Evolutionary conservation across 108 stramenopile species (phyloP).

Genomic region (Schizochytrium sp.): DNA sequence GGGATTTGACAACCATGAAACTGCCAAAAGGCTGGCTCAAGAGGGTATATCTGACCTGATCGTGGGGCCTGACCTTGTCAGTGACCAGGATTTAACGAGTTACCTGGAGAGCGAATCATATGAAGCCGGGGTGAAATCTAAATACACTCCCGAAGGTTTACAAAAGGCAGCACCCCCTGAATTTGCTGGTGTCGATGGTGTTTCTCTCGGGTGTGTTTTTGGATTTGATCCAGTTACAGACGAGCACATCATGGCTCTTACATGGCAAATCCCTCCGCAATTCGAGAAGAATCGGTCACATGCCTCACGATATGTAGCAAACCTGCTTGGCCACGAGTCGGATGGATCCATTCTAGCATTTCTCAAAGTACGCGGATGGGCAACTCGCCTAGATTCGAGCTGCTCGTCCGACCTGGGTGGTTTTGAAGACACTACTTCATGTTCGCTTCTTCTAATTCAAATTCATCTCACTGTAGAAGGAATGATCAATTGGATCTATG

Average conservation of each 20-base stretch:
- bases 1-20: neutral
- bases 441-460: conserved; percentile 78
- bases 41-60: neutral
- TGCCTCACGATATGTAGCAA: conserved; percentile 86
- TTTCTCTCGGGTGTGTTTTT: conserved; percentile 69
- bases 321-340: conserved; percentile 96
- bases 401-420: conserved; percentile 60
- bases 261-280: conserved; percentile 86
- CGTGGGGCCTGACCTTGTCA: neutral
- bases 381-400: conserved; percentile 86
- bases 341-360: conserved; percentile 85
- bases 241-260: conserved; percentile 82
- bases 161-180: conserved; percentile 8
- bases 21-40: neutral
- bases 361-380: conserved; percentile 82
- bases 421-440: conserved; percentile 78
- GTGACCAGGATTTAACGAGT: neutral
- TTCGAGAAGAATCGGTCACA: conserved; percentile 66
- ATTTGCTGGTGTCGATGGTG: neutral
- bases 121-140: too few species aligned
- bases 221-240: conserved; percentile 87
- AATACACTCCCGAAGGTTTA: too few species aligned
- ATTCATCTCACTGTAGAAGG: conserved; percentile 81
- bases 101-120: neutral
- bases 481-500: conserved; percentile 2